Percentiles rank a stretch among this genome's conserved stretches.
Evolutionary conservation across 352 stramenopile species (phyloP).

Genomic region (Aphanomyces cochlioides): DNA sequence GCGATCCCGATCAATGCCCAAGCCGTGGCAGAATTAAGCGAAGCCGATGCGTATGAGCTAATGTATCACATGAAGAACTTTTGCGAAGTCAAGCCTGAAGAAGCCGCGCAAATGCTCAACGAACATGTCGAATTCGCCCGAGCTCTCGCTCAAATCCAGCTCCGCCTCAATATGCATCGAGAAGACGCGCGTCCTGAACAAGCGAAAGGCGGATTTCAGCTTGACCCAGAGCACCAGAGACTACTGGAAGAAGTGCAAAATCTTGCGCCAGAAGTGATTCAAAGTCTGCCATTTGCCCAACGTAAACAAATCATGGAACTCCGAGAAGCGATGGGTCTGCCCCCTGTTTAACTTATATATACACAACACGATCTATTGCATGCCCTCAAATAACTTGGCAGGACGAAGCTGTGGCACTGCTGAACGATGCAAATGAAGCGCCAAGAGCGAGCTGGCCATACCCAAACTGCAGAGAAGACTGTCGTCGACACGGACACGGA

Average conservation of each 20-base stretch:
- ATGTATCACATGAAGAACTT: conserved; percentile 76
- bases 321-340: conserved; percentile 69
- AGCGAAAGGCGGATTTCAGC: conserved; percentile 42
- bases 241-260: conserved; percentile 78
- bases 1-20: conserved; percentile 5
- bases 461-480: conserved; percentile 45
- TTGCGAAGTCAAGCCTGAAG: conserved; percentile 69
- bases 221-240: conserved; percentile 74
- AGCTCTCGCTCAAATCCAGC: conserved; percentile 62
- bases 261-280: conserved; percentile 73
- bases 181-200: conserved; percentile 33
- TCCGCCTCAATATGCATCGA: conserved; percentile 59
- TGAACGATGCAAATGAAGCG: conserved; percentile 4
- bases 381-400: no score
- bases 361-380: no score
- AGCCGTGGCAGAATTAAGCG: conserved; percentile 49
- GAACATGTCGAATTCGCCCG: conserved; percentile 71
- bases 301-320: conserved; percentile 81
- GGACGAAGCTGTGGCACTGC: background rate
- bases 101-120: conserved; percentile 62
- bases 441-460: conserved; percentile 31
- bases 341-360: conserved; percentile 40
- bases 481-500: conserved; percentile 48
- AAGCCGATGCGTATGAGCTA: conserved; percentile 66
- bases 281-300: conserved; percentile 64